Percentiles rank a stretch among this genome's conserved stretches.
Evolutionary conservation across 139 green algal species (phyloP).

Genomic region (Deuterostichococcus epilithicus): DNA sequence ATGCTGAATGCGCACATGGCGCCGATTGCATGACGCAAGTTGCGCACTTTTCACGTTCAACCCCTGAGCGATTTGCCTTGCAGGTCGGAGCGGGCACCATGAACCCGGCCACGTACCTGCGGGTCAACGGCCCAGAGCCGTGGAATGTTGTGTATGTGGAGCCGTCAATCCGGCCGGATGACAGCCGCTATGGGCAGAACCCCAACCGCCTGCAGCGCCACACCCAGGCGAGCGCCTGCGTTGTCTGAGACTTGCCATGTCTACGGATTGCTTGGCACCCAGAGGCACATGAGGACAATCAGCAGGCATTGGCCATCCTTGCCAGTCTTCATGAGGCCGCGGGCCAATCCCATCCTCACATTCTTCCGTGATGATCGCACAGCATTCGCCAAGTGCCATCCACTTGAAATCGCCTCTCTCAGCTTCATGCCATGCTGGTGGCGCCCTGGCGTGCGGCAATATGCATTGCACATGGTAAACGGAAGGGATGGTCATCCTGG

Average conservation of each 20-base stretch:
- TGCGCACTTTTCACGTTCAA: neutral
- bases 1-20: neutral
- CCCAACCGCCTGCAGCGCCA: conserved; percentile 97
- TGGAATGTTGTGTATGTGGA: conserved; percentile 95
- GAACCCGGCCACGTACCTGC: conserved; percentile 98
- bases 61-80: neutral
- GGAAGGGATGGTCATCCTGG: neutral
- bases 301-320: too few species aligned
- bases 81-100: conserved; percentile 96
- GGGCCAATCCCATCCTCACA: too few species aligned
- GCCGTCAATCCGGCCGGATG: conserved; percentile 92
- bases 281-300: too few species aligned
- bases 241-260: neutral
- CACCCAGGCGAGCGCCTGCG: conserved; percentile 90
- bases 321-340: too few species aligned
- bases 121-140: conserved; percentile 87
- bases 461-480: too few species aligned
- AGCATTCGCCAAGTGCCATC: too few species aligned
- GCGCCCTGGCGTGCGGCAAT: too few species aligned
- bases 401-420: too few species aligned
- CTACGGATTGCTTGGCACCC: too few species aligned
- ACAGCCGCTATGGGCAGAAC: conserved; percentile 96
- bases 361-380: too few species aligned
- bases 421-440: neutral
- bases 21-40: too few species aligned